phyloP scores from a whole-genome alignment of 1,284 basidiomycete species.

The Marasmius sp. region DNA sequence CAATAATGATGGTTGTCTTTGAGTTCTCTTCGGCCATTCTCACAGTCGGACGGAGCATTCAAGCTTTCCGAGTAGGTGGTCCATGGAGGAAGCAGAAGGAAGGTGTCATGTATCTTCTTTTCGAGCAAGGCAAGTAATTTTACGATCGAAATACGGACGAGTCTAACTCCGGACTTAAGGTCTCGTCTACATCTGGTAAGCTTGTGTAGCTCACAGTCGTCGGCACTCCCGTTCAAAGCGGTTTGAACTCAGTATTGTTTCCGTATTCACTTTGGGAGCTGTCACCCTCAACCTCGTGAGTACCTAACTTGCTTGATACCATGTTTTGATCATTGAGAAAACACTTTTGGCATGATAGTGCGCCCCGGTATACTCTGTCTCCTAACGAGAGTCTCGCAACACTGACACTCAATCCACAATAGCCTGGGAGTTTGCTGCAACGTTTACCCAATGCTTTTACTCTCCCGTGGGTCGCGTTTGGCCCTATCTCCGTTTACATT shows the following conservation, averaged over 20 bases:
- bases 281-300: constrained; percentile 29
- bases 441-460: constrained; percentile 28
- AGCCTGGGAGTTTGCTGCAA: constrained; percentile 26
- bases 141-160: not conserved
- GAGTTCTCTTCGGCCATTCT: constrained; percentile 24
- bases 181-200: constrained; percentile 27
- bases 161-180: constrained; percentile 10
- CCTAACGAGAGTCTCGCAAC: not conserved
- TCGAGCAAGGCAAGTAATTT: constrained; percentile 21
- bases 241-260: constrained; percentile 21
- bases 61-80: too few relatives aligned
- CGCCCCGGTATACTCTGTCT: not conserved
- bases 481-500: not conserved
- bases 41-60: constrained; percentile 22
- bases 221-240: not conserved
- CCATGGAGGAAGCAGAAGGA: too few relatives aligned
- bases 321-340: too few relatives aligned
- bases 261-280: constrained; percentile 25
- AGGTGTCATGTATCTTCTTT: too few relatives aligned
- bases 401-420: not conserved
- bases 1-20: constrained; percentile 27
- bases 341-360: too few relatives aligned
- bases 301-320: too few relatives aligned
- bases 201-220: not conserved
- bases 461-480: constrained; percentile 24